Base-by-base conservation (phyloP, 2,329 filamentous ascomycete species). In the Bipolaris zeicola region DNA sequence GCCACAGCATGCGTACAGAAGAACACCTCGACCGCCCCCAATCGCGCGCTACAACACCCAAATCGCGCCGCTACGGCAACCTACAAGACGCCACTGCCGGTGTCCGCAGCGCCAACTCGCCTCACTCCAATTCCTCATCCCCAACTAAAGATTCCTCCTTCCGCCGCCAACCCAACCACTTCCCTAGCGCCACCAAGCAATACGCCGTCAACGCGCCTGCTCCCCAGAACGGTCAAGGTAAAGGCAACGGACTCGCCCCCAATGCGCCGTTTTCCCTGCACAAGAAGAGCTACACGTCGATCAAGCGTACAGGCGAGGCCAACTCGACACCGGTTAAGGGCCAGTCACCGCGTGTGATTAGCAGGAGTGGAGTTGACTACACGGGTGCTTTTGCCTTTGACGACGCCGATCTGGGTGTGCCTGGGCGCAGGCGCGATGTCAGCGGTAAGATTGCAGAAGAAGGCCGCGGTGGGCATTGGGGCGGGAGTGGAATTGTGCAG, bases 381-480 rank as follows among this genome's bases (percentile, higher is more conserved):
- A 70, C 75, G 18, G 78, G 77, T 52, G 65, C 66, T 61, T 72
- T 71, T 28, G 62, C 67, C 38, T 69, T 67, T 55, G 71, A 74
- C 2, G 67, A 66, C 18, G 71, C 73, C 3, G 67, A 67, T 20
- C 74, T 71, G 16, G 71, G 47, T 7, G 26, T 50, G 16, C n/a
- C 20, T 0, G 69, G 65, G 5, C 57, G 69, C 43, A 59, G 72
- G 57, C 50, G 68, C 49, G 86, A 89, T 58, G 88, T 91, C 2
- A 92, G 89, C 69, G 90, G 89, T 1, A 91, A 89, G 79, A 76
- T 87, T 52, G 89, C 83, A 0, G 89, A 92, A 72, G 90, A 93
- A 71, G 89, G 89, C 1, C 78, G 83, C 44, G 85, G 72, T 4
- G 73, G 69, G 5, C 57, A 71, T 22, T 74, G 73, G 64, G 71